Evolutionary conservation across 148 eudicot species (phyloP).

Genomic region (Chenopodium quinoa): DNA sequence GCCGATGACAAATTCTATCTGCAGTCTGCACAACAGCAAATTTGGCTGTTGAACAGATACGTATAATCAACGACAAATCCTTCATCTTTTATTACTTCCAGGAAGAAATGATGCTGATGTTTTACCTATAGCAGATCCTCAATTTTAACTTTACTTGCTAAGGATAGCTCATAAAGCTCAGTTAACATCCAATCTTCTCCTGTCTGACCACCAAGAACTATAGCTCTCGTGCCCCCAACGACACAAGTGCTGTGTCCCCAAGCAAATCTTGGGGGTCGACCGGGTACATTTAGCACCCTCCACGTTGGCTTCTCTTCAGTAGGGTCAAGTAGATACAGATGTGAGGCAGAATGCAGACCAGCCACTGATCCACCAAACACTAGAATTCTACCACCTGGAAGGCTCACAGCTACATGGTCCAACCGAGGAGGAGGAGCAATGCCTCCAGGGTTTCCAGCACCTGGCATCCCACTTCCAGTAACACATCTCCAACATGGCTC

Average conservation of each 20-base stretch:
- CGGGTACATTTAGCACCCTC: conserved; percentile 88
- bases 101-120: not conserved
- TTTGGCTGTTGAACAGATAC: conserved; percentile 9
- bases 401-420: conserved; percentile 95
- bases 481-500: conserved; percentile 93
- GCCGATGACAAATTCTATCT: conserved; percentile 16
- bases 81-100: conserved; percentile 9
- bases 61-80: conserved; percentile 1
- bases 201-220: conserved; percentile 92
- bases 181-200: conserved; percentile 96
- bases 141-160: conserved; percentile 54
- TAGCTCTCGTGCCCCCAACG: conserved; percentile 96
- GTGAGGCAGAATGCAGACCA: conserved; percentile 96
- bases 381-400: conserved; percentile 89
- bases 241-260: conserved; percentile 98
- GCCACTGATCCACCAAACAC: conserved; percentile 97
- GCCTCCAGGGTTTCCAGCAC: conserved; percentile 94
- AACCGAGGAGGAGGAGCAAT: conserved; percentile 93
- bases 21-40: conserved; percentile 17
- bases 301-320: conserved; percentile 96
- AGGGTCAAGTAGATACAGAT: conserved; percentile 84
- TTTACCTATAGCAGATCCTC: conserved; percentile 18
- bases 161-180: conserved; percentile 79
- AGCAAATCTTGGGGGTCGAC: conserved; percentile 88
- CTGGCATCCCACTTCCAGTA: conserved; percentile 91